Percentiles rank a stretch among this genome's conserved stretches.
Conservation (phyloP, 192 early-diverging fungal genomes). For the Chytriomyces hyalinus region DNA sequence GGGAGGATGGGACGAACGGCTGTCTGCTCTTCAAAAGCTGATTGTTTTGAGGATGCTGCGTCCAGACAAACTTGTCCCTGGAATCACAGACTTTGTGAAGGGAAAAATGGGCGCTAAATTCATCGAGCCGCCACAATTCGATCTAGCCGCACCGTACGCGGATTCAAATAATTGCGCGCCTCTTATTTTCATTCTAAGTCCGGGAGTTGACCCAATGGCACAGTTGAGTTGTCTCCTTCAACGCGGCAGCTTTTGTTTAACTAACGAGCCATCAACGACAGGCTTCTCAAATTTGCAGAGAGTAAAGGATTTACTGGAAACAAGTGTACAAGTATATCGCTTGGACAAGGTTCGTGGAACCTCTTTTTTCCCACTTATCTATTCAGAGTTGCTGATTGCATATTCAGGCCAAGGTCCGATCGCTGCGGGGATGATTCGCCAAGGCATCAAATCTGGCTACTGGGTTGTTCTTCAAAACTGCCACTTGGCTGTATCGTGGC, state of each 20-base stretch:
- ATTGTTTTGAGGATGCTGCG: slow-evolving; percentile 54
- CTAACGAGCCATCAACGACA: slow-evolving; percentile 15
- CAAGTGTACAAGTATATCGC: slow-evolving; percentile 56
- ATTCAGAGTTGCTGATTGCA: background rate
- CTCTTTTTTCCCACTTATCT: background rate
- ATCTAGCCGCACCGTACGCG: slow-evolving; percentile 55
- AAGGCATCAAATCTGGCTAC: slow-evolving; percentile 53
- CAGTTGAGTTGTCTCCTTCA: slow-evolving; percentile 37
- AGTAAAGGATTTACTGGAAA: slow-evolving; percentile 53
- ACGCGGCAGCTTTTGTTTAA: background rate
- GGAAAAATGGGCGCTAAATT: slow-evolving; percentile 63
- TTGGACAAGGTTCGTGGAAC: slow-evolving; percentile 52
- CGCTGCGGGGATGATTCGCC: slow-evolving; percentile 61
- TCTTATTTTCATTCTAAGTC: slow-evolving; percentile 66
- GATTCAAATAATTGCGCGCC: slow-evolving; percentile 63
- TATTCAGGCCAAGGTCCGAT: slow-evolving; percentile 58
- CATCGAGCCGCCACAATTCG: slow-evolving; percentile 67
- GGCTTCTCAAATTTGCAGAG: slow-evolving; percentile 63
- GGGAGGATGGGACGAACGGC: slow-evolving; percentile 52
- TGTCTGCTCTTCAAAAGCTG: slow-evolving; percentile 62
- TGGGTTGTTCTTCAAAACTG: slow-evolving; percentile 72
- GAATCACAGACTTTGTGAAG: slow-evolving; percentile 64
- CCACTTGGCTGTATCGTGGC: slow-evolving; percentile 65
- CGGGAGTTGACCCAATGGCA: slow-evolving; percentile 66
- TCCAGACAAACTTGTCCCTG: slow-evolving; percentile 63